Evolutionary conservation across 2,329 filamentous ascomycete species (phyloP).

Genomic region (Sarocladium brachiariae): DNA sequence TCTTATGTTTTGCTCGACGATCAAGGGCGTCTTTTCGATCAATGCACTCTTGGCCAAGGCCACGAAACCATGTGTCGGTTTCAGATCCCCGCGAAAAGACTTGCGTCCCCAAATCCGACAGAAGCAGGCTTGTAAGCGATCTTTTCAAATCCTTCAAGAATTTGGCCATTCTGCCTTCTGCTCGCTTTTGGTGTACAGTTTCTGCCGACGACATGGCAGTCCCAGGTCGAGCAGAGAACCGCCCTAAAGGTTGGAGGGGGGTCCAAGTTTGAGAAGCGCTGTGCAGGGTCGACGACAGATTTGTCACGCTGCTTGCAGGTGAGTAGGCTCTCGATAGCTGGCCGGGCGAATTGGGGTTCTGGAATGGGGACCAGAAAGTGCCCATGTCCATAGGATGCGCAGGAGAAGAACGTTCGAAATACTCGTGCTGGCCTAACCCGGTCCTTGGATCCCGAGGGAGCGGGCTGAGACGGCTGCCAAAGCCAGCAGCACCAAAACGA

Average conservation of each 20-base stretch:
- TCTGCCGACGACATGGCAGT: conserved; percentile 63
- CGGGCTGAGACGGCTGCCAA: conserved; percentile 40
- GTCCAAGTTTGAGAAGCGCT: conserved; percentile 33
- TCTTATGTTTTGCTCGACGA: conserved; percentile 36
- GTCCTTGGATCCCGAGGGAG: conserved; percentile 51
- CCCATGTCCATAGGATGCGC: conserved; percentile 68
- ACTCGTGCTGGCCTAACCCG: conserved; percentile 41
- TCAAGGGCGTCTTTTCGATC: conserved; percentile 53
- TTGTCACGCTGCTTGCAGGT: conserved; percentile 54
- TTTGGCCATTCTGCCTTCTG: conserved; percentile 63
- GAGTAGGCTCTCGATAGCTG: conserved; percentile 55
- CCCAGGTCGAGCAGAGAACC: conserved; percentile 50
- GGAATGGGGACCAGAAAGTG: conserved; percentile 88
- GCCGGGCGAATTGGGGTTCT: conserved; percentile 58
- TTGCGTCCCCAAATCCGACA: conserved; percentile 83
- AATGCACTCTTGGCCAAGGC: conserved; percentile 59
- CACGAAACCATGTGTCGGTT: conserved; percentile 81
- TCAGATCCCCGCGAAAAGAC: conserved; percentile 87
- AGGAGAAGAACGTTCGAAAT: conserved; percentile 62
- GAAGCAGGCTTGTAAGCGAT: conserved; percentile 71
- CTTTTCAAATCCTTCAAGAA: conserved; percentile 75
- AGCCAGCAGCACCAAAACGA: conserved; percentile 35
- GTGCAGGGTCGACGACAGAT: conserved; percentile 45
- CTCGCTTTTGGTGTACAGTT: conserved; percentile 54
- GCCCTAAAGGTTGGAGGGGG: conserved; percentile 38